These are phyloP conservation scores for Termitomyces bulborhizus DNA, from an alignment of 768 basidiomycete genomes.

Conservation along the genomic window DNA sequence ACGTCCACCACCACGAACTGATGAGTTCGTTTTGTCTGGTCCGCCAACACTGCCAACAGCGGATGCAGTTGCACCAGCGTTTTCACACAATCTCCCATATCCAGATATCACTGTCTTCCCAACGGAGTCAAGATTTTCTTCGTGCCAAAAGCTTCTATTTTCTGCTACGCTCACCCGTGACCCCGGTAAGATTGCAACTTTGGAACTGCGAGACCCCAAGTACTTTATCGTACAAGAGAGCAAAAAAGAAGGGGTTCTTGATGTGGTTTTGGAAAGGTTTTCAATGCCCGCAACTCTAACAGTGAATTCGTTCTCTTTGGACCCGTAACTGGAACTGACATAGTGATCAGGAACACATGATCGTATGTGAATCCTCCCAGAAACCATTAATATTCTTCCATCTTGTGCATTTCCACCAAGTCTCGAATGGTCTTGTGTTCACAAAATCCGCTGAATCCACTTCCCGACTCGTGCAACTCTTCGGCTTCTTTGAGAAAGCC, in stretches of 20 bases:
- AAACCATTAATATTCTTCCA: conserved; percentile 91
- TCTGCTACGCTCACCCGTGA: conserved; percentile 94
- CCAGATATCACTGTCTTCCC: conserved; percentile 41
- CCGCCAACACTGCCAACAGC: conserved; percentile 15
- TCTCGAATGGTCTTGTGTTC: conserved; percentile 81
- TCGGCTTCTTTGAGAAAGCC: conserved; percentile 73
- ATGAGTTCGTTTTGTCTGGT: not conserved
- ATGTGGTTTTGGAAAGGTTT: conserved; percentile 68
- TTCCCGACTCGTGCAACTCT: conserved; percentile 69
- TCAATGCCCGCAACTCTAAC: conserved; percentile 74
- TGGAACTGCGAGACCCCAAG: conserved; percentile 72
- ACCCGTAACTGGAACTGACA: not conserved
- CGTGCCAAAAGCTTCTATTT: conserved; percentile 93
- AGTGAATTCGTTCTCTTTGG: conserved; percentile 31
- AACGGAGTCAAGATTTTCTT: conserved; percentile 50
- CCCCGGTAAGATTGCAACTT: conserved; percentile 84
- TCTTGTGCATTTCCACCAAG: conserved; percentile 57
- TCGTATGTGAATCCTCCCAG: conserved; percentile 67
- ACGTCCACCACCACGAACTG: conserved; percentile 21
- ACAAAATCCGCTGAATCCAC: conserved; percentile 97
- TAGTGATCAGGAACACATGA: conserved; percentile 72
- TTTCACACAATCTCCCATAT: conserved; percentile 35
- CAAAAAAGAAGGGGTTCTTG: conserved; percentile 33
- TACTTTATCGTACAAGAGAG: conserved; percentile 80
- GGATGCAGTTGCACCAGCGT: conserved; percentile 62